Evolutionary conservation across 768 basidiomycete genomes (phyloP).

Genomic region (Termitomyces eurrhizus): DNA sequence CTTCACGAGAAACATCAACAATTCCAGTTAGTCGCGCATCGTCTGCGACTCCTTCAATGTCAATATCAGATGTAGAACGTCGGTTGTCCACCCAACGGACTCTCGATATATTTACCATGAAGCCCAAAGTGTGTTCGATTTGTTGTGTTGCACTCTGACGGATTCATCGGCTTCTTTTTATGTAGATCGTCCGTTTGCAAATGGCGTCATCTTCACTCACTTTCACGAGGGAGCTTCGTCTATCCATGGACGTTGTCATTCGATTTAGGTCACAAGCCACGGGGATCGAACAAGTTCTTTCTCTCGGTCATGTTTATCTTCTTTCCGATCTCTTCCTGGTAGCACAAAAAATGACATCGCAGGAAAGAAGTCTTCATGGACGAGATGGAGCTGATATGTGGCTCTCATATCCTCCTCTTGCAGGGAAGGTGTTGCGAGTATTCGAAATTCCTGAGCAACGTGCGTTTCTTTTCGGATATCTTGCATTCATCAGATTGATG

Average conservation of each 20-base stretch:
- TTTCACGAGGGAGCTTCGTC: slow-evolving; percentile 73
- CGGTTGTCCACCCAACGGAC: slow-evolving; percentile 74
- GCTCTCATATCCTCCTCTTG: slow-evolving; percentile 91
- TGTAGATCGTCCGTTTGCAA: slow-evolving; percentile 84
- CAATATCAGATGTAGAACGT: slow-evolving; percentile 76
- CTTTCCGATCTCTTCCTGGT: slow-evolving; percentile 92
- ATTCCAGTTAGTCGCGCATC: slow-evolving; percentile 53
- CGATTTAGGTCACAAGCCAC: slow-evolving; percentile 76
- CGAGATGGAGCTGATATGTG: slow-evolving; percentile 78
- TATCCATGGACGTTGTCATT: slow-evolving; percentile 68
- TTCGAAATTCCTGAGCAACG: slow-evolving; percentile 59
- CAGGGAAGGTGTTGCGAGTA: slow-evolving; percentile 87
- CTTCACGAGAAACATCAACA: slow-evolving; percentile 55
- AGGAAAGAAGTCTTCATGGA: slow-evolving; percentile 49
- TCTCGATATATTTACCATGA: slow-evolving; percentile 95
- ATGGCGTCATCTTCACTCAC: slow-evolving; percentile 78
- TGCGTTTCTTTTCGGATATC: slow-evolving; percentile 25
- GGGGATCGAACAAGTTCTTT: slow-evolving; percentile 70
- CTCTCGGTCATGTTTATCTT: slow-evolving; percentile 77
- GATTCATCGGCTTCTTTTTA: neutral
- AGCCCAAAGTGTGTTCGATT: slow-evolving; percentile 61
- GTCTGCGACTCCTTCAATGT: slow-evolving; percentile 46
- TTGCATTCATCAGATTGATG: neutral
- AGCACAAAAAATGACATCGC: slow-evolving; percentile 76
- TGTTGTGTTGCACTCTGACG: slow-evolving; percentile 2